A percentile compares a stretch with the other conserved stretches of the same genome.
Conservation (phyloP, 2,329 filamentous ascomycete species). For the Microcyclospora pomicola region DNA sequence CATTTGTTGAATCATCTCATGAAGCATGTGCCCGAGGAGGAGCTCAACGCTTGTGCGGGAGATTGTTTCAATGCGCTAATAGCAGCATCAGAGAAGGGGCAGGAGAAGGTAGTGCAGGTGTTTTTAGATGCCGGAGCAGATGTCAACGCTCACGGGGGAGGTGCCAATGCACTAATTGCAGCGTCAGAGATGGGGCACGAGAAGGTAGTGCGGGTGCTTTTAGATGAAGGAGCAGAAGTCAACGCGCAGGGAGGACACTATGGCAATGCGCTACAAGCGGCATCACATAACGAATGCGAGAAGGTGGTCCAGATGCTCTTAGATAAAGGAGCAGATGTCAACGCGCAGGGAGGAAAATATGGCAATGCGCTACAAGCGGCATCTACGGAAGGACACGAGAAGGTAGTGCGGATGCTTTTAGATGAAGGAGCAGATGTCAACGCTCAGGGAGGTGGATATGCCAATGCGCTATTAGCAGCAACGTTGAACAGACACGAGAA, state of each 20-base stretch:
- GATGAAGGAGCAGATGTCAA: slow-evolving; percentile 1
- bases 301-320: slow-evolving; percentile 9
- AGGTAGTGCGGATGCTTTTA: slow-evolving; percentile 6
- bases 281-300: neutral
- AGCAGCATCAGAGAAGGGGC: neutral
- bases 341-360: slow-evolving; percentile 2
- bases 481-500: slow-evolving; percentile 7
- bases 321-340: slow-evolving; percentile 6
- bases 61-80: too few species aligned
- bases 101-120: slow-evolving; percentile 7
- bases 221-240: slow-evolving; percentile 12
- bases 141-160: slow-evolving; percentile 4
- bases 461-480: slow-evolving; percentile 9
- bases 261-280: slow-evolving; percentile 5
- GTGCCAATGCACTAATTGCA: slow-evolving; percentile 1
- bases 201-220: slow-evolving; percentile 8
- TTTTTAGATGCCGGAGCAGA: slow-evolving; percentile 8
- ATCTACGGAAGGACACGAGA: neutral
- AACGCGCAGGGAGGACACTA: slow-evolving; percentile 5
- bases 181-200: slow-evolving; percentile 1
- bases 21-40: too few species aligned
- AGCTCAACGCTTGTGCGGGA: too few species aligned
- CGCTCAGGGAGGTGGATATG: slow-evolving; percentile 4
- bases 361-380: slow-evolving; percentile 3
- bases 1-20: too few species aligned